Evolutionary conservation across 768 basidiomycete species (phyloP).

Genomic region (Suillus decipiens): DNA sequence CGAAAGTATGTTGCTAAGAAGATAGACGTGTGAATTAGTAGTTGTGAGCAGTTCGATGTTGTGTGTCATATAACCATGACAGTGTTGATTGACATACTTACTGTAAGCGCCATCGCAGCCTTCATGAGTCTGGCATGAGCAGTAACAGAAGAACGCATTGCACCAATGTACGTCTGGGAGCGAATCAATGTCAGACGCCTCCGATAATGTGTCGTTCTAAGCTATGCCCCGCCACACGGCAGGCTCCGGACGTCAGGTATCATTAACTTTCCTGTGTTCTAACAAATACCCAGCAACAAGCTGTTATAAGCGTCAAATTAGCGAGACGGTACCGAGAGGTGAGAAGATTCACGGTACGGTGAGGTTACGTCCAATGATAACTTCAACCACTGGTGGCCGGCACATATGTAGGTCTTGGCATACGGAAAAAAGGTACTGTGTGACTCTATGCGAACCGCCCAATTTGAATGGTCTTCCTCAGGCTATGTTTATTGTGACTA

Average conservation of each 20-base stretch:
- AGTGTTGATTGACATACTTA: background rate
- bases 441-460: background rate
- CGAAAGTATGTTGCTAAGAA: background rate
- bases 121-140: background rate
- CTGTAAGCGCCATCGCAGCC: background rate
- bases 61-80: background rate
- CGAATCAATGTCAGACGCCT: background rate
- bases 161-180: background rate
- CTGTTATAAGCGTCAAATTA: background rate
- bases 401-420: background rate
- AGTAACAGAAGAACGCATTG: background rate
- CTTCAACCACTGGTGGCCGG: background rate
- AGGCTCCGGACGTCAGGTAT: background rate
- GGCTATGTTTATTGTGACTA: background rate
- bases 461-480: background rate
- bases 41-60: background rate
- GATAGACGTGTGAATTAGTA: too few species aligned
- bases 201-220: background rate
- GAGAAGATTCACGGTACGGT: background rate
- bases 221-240: background rate
- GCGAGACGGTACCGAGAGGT: background rate
- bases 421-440: background rate
- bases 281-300: background rate
- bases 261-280: background rate
- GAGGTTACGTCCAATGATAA: background rate